phyloP scores from a whole-genome alignment of 768 basidiomycete genomes.

The Gymnopilus junonius region DNA sequence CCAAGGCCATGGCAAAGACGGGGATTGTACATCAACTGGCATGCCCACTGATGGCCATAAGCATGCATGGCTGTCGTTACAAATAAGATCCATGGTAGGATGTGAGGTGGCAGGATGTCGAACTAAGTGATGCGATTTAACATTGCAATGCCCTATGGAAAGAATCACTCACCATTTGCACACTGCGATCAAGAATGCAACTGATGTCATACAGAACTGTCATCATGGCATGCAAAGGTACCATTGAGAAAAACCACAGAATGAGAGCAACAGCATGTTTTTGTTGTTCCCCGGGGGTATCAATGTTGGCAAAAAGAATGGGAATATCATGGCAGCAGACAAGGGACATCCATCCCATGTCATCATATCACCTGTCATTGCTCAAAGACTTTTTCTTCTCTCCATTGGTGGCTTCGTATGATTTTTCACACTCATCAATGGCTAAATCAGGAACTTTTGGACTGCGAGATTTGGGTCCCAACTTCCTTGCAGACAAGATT shows the following conservation, averaged over 20 bases:
- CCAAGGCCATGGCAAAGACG: constrained; percentile 32
- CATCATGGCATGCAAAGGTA: constrained; percentile 33
- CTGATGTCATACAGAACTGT: constrained; percentile 36
- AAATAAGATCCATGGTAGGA: constrained; percentile 27
- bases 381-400: constrained; percentile 29
- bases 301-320: constrained; percentile 30
- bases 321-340: constrained; percentile 42
- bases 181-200: constrained; percentile 36
- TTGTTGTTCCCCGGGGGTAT: constrained; percentile 40
- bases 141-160: background rate
- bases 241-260: constrained; percentile 3
- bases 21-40: constrained; percentile 35
- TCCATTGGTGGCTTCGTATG: constrained; percentile 33
- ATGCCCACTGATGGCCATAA: constrained; percentile 20
- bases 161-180: constrained; percentile 28
- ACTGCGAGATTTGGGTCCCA: background rate
- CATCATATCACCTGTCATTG: constrained; percentile 27
- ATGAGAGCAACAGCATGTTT: constrained; percentile 28
- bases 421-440: constrained; percentile 36
- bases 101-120: constrained; percentile 24
- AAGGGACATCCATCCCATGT: constrained; percentile 40
- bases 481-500: constrained; percentile 28
- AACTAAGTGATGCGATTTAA: no score
- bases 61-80: constrained; percentile 41
- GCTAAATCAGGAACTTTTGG: constrained; percentile 34